Base-by-base conservation (phyloP, 352 stramenopile species). In the Phytopythium kandeliae region DNA sequence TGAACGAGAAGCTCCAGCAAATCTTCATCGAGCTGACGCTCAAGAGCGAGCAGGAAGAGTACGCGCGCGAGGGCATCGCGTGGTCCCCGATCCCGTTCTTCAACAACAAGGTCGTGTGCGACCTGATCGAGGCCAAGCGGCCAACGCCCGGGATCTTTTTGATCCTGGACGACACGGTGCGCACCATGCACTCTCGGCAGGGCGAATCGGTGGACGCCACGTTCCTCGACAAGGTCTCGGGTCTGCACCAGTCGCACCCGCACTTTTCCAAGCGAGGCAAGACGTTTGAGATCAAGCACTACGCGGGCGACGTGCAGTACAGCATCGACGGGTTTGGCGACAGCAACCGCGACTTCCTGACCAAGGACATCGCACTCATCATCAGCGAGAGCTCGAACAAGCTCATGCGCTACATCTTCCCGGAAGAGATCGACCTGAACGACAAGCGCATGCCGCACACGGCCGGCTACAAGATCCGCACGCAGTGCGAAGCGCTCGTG, bases 1-100 rank as follows among this genome's bases (percentile, higher is more conserved):
- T 78, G 34, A 97, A 97, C 55, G 89, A 97, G 57, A 96, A 96
- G 58, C 55, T 97, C 36, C 89, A 97, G 57, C 79, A 92, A 51
- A 88, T 89, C 51, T 92, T 90, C 48, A 75, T 87, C 4, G 77
- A 89, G 57, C 84, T 97, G 38, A 92, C 97, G 50, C 82, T 98
- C 25, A 97, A 98, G 68, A 86, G 94, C 2, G 85, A 94, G 21
- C 80, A 96, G 56, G 64, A 84, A 19, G 86, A 96, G 57, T 96
- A 96, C 68, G 87, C 96, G 59, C 81, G 95, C 44, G 89, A 97
- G 52, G 89, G 90, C 40, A 97, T 97, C 40, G 78, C 85, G 46
- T 97, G 89, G 89, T 80, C 77, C 4, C 85, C 96, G 58, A 89
- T 97, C 35, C 76, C 83, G 19, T 97, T 96, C 53, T 73, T 78